Evolutionary conservation across 148 eudicot genomes (phyloP), one percentile per base, ranked within the genome.

Genomic region (Amaranthus cruentus): DNA sequence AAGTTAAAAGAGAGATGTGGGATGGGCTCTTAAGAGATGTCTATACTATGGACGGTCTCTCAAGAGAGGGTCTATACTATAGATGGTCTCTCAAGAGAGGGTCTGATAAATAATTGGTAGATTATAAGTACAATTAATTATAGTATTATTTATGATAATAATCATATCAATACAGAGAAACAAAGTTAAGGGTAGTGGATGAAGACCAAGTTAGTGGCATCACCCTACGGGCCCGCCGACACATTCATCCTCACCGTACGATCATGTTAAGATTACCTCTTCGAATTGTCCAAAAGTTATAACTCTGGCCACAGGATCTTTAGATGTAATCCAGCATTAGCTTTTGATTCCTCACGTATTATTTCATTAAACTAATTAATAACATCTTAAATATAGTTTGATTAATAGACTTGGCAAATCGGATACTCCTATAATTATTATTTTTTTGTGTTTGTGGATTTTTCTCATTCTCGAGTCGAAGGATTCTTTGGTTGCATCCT

Each of bases 231-330:
- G 75, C 82, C 78, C 84, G 79, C 84, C 80, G 83, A 81, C 84
- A 80, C 70, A 75, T 44, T 60, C 79, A 84, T 88, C 84, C 73
- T 76, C 70, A 73, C 86, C 86, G 84, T 84, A 84, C 86, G 81
- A 84, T 77, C 59, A 54, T 28, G 2, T 49, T 67, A 55, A 68
- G 48, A 61, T 68, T 71, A 75, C 76, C 79, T 76, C 76, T 80
- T 76, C 53, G 76, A 66, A 76, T 80, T 50, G 69, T 76, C 73
- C 79, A 80, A 80, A 66, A 80, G 79, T 62, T 76, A 4, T 6
- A 58, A 71, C 75, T 75, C 78, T 79, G 55, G n/a, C 66, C 66
- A 50, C 75, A 69, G 50, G 75, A 79, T 79, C 78, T 69, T 74
- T 2, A 55, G 10, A 10, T 51, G 0, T 67, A 57, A 58, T 68